phyloP scores from a whole-genome alignment of 2,329 filamentous ascomycete genomes.

The Huntiella decipiens region DNA sequence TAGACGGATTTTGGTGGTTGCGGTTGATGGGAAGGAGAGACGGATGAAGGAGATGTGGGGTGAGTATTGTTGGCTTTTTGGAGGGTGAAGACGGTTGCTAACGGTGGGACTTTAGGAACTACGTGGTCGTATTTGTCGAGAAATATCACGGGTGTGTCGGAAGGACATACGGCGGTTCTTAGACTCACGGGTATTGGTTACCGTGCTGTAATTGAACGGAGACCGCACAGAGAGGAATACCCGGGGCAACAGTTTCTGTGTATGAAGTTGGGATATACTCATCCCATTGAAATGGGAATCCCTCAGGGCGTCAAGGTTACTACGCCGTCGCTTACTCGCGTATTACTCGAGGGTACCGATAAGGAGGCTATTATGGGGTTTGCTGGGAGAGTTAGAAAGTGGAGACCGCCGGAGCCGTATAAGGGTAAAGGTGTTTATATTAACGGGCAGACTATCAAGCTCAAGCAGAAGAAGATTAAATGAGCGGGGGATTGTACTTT shows the following conservation, averaged over 20 bases:
- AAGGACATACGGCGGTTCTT: conserved; percentile 87
- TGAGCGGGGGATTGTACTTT: conserved; percentile 23
- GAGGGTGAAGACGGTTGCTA: background rate
- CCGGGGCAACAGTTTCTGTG: conserved; percentile 76
- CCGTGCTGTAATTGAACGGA: conserved; percentile 67
- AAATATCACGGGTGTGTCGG: conserved; percentile 81
- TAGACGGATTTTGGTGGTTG: conserved; percentile 44
- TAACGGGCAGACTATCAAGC: conserved; percentile 89
- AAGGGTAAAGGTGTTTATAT: conserved; percentile 99
- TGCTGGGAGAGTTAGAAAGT: conserved; percentile 69
- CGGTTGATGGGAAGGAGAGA: conserved; percentile 48
- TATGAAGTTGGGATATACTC: conserved; percentile 89
- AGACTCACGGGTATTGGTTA: conserved; percentile 91
- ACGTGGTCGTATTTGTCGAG: conserved; percentile 78
- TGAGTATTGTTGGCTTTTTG: conserved; percentile 22
- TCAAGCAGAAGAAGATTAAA: conserved; percentile 97
- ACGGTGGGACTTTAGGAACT: conserved; percentile 35
- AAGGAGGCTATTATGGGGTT: conserved; percentile 80
- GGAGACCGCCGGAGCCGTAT: conserved; percentile 89
- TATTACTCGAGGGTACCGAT: conserved; percentile 74
- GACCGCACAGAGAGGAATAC: conserved; percentile 53
- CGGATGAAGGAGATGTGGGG: conserved; percentile 94
- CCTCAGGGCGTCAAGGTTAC: conserved; percentile 70
- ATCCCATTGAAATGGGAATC: conserved; percentile 78
- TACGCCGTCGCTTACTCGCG: conserved; percentile 75